A percentile compares a stretch with the other conserved stretches of the same genome.
Evolutionary conservation across 805 yeast species (phyloP).

Genomic region (Wickerhamomyces queroliae): DNA sequence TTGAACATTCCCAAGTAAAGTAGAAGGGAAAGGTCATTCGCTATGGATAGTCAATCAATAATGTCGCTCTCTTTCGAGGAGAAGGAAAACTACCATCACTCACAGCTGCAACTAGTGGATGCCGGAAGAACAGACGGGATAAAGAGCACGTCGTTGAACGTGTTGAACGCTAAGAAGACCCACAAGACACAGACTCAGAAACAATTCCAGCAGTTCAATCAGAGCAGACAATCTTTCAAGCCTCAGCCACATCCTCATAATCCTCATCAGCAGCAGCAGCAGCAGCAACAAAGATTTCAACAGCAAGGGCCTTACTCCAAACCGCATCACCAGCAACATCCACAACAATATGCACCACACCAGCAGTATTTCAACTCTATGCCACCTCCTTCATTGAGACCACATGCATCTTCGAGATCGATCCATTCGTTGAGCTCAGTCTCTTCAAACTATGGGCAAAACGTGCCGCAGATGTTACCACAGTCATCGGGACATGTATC

Average conservation of each 20-base stretch:
- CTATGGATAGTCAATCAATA: background rate
- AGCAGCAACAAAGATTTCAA: background rate
- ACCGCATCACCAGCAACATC: background rate
- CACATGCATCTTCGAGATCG: background rate
- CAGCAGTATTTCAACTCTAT: background rate
- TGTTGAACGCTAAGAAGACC: conserved; percentile 15
- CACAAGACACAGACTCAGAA: conserved; percentile 21
- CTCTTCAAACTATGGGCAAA: background rate
- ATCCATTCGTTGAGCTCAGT: background rate
- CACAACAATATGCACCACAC: background rate
- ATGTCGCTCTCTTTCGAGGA: background rate
- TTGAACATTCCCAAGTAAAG: background rate
- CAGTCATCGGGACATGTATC: conserved; percentile 3
- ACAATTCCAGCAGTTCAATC: conserved; percentile 18
- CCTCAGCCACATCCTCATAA: background rate
- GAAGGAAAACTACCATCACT: background rate
- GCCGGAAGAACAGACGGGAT: conserved; percentile 17
- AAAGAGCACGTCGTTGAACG: conserved; percentile 18
- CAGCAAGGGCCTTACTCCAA: conserved; percentile 1
- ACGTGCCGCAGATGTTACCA: conserved; percentile 1
- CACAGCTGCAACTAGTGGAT: conserved; percentile 9
- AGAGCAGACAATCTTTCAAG: conserved; percentile 5
- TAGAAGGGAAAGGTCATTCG: background rate
- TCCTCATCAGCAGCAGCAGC: conserved; percentile 1
- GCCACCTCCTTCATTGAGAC: conserved; percentile 1